Evolutionary conservation across 2,329 filamentous ascomycete species (phyloP).

Genomic region (Calonectria multiphialidica): DNA sequence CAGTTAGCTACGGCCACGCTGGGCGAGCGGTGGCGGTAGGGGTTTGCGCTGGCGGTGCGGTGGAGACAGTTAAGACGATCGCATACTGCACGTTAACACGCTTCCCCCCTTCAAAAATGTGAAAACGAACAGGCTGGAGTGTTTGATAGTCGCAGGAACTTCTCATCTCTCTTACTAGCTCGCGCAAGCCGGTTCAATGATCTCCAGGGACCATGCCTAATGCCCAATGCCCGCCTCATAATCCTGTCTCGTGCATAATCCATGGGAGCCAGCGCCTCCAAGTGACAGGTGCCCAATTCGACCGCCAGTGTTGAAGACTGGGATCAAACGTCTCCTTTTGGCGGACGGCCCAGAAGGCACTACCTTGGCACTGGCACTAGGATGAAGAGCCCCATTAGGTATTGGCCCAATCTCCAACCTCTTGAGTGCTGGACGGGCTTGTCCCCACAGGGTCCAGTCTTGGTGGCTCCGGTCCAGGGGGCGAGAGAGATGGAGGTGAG

Average conservation of each 20-base stretch:
- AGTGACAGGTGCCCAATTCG: slow-evolving; percentile 32
- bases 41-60: slow-evolving; percentile 27
- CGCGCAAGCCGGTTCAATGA: slow-evolving; percentile 8
- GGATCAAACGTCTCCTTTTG: slow-evolving; percentile 34
- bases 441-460: slow-evolving; percentile 10
- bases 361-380: not conserved
- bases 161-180: not conserved
- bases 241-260: slow-evolving; percentile 8
- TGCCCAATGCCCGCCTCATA: slow-evolving; percentile 13
- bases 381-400: slow-evolving; percentile 12
- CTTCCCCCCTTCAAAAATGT: not conserved
- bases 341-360: slow-evolving; percentile 22
- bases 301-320: slow-evolving; percentile 35
- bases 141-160: slow-evolving; percentile 37
- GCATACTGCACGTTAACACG: not conserved
- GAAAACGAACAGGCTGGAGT: slow-evolving; percentile 20
- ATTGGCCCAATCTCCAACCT: slow-evolving; percentile 15
- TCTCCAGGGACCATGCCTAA: slow-evolving; percentile 12
- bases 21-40: slow-evolving; percentile 34
- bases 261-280: slow-evolving; percentile 26
- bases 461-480: slow-evolving; percentile 2
- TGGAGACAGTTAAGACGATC: slow-evolving; percentile 34
- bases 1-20: slow-evolving; percentile 28
- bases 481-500: not conserved
- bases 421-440: not conserved